Conservation (phyloP, 2,329 filamentous ascomycete genomes). For the Thelonectria rubi region DNA sequence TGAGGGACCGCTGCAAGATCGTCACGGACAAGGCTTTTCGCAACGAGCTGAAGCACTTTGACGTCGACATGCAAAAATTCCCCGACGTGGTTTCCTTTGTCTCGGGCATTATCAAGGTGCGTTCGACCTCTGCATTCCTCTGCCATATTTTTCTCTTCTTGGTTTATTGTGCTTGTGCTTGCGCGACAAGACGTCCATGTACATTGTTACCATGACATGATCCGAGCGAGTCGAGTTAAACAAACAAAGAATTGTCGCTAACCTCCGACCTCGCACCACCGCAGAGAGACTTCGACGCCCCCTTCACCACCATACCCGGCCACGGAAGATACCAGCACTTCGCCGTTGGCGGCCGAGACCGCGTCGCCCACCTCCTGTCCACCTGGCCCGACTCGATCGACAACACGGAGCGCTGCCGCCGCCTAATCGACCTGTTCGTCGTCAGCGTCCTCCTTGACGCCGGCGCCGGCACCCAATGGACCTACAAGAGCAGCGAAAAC, state of each 20-base stretch:
- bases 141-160: not conserved
- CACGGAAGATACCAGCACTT: conserved; percentile 89
- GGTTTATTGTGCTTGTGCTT: not conserved
- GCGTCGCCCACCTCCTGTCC: conserved; percentile 74
- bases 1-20: conserved; percentile 80
- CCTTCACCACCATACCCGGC: conserved; percentile 75
- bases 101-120: conserved; percentile 92
- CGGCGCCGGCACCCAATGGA: conserved; percentile 89
- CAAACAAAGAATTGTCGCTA: conserved; percentile 6
- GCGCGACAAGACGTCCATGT: not conserved
- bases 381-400: conserved; percentile 76
- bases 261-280: conserved; percentile 1
- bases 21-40: conserved; percentile 79
- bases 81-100: conserved; percentile 85
- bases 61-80: conserved; percentile 88
- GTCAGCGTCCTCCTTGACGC: conserved; percentile 85
- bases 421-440: conserved; percentile 80
- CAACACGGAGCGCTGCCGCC: conserved; percentile 75
- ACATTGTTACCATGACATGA: not conserved
- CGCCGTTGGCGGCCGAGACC: conserved; percentile 78
- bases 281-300: conserved; percentile 65
- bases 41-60: conserved; percentile 85
- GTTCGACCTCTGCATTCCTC: conserved; percentile 31
- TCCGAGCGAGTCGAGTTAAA: no score
- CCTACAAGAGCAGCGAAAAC: conserved; percentile 90